These are phyloP conservation scores for Tremella yokohamensis DNA, from an alignment of 768 basidiomycete species.

Conservation along the genomic window DNA sequence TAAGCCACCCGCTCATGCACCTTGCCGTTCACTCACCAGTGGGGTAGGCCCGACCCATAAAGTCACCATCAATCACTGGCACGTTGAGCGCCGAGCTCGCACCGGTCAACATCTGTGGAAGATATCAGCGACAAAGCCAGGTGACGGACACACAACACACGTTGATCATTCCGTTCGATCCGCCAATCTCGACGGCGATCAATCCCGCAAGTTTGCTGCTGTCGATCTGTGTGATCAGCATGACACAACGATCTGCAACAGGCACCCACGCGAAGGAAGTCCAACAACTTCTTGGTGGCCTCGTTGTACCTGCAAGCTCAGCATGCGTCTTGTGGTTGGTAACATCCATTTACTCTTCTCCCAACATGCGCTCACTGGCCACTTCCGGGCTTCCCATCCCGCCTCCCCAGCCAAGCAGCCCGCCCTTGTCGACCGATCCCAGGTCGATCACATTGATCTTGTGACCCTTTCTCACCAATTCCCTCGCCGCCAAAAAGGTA, in stretches of 20 bases:
- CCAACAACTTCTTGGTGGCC: background rate
- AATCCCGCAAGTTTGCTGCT: conserved; percentile 4
- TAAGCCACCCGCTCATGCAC: background rate
- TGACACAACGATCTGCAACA: background rate
- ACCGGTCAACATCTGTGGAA: conserved; percentile 7
- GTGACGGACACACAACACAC: background rate
- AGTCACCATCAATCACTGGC: conserved; percentile 26
- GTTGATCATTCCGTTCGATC: conserved; percentile 15
- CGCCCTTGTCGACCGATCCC: conserved; percentile 50
- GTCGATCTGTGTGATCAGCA: conserved; percentile 12
- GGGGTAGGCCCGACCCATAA: conserved; percentile 45
- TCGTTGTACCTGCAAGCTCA: background rate
- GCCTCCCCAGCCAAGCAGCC: conserved; percentile 49
- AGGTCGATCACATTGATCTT: conserved; percentile 56
- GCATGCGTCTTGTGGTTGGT: too few relatives aligned
- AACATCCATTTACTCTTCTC: conserved; percentile 8
- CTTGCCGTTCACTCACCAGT: conserved; percentile 4
- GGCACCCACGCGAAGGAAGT: conserved; percentile 10
- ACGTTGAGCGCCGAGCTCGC: conserved; percentile 15
- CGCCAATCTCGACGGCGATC: conserved; percentile 16
- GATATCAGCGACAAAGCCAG: too few relatives aligned
- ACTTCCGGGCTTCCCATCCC: conserved; percentile 15
- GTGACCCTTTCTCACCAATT: conserved; percentile 58
- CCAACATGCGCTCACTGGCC: conserved; percentile 7
- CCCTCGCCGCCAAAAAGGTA: conserved; percentile 56